Base-by-base conservation (phyloP, 192 early-diverging fungal species). In the Mortierella claussenii region DNA sequence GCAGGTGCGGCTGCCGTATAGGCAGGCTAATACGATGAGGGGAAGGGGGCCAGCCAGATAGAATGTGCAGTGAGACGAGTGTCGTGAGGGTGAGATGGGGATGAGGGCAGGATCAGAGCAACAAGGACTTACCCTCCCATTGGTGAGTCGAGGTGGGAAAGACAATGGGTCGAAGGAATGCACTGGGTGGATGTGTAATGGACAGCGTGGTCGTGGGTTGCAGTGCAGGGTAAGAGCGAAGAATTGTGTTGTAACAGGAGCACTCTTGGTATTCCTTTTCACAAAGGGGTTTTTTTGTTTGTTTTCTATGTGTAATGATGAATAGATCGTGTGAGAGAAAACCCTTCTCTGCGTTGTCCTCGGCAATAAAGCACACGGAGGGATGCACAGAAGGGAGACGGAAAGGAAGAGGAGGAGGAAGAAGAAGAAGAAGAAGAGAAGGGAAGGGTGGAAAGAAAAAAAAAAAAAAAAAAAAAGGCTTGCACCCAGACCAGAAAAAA, bases 91-190 rank as follows among this genome's bases (percentile, higher is more conserved):
- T n/a, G n/a, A n/a, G n/a, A n/a, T n/a, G n/a, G n/a, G n/a, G 40
- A 26, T 50, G 42, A 32, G 17, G 9, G 21, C 5, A 8, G 34
- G 10, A 21, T 52, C 26, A 30, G 37, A 50, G 18, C 5, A 40
- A 49, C 34, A 55, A 17, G 5, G 42, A 62, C 69, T 56, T 71
- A 62, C 60, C 54, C 60, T 63, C 60, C 69, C 60, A 71, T 64
- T 50, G 60, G 27, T 26, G 56, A 36, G 6, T 11, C 6, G 27
- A 54, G 10, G 23, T 10, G 11, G 11, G 53, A n/a, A 47, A 15
- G 9, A n/a, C n/a, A 24, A 26, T 3, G 42, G 27, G 28, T 7
- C 12, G 34, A 40, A 55, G 42, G 2, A 13, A 24, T 33, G 13
- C 33, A 18, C 30, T 5, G 23, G 48, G 15, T n/a, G 13, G 37